phyloP scores from a whole-genome alignment of 352 stramenopile species.

The Achlya hypogyna region DNA sequence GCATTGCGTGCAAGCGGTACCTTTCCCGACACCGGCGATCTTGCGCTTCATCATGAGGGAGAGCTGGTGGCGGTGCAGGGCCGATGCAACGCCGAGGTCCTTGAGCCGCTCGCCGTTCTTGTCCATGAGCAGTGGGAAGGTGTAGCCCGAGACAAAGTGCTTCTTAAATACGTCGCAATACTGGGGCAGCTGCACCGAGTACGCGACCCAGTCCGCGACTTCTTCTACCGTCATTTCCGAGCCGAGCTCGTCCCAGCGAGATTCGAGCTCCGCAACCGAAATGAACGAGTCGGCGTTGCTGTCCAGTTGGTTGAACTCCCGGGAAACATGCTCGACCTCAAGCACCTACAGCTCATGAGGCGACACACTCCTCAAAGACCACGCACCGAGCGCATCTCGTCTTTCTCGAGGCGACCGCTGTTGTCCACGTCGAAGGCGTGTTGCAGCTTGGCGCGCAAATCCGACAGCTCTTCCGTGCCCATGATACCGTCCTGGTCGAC shows the following conservation, averaged over 20 bases:
- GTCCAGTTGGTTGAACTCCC: slow-evolving; percentile 68
- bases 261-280: slow-evolving; percentile 72
- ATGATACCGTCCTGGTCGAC: slow-evolving; percentile 72
- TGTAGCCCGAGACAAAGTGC: slow-evolving; percentile 80
- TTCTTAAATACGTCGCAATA: slow-evolving; percentile 67
- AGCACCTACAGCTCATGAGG: slow-evolving; percentile 28
- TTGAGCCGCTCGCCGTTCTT: slow-evolving; percentile 57
- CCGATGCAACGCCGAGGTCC: slow-evolving; percentile 60
- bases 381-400: slow-evolving; percentile 51
- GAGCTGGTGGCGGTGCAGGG: slow-evolving; percentile 69
- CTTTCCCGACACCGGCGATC: slow-evolving; percentile 13
- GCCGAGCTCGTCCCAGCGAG: slow-evolving; percentile 64
- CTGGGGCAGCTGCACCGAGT: slow-evolving; percentile 70
- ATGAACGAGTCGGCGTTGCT: slow-evolving; percentile 71
- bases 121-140: slow-evolving; percentile 78
- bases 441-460: slow-evolving; percentile 76
- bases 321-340: slow-evolving; percentile 49
- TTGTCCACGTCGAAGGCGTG: slow-evolving; percentile 69
- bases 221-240: slow-evolving; percentile 82
- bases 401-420: slow-evolving; percentile 61
- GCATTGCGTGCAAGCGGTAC: neutral
- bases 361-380: no score
- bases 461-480: slow-evolving; percentile 60
- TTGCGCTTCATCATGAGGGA: slow-evolving; percentile 63
- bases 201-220: slow-evolving; percentile 74